Evolutionary conservation across 306 rosid species (phyloP), one percentile per base, ranked within the genome.

Genomic region (Adenanthera pavonina): DNA sequence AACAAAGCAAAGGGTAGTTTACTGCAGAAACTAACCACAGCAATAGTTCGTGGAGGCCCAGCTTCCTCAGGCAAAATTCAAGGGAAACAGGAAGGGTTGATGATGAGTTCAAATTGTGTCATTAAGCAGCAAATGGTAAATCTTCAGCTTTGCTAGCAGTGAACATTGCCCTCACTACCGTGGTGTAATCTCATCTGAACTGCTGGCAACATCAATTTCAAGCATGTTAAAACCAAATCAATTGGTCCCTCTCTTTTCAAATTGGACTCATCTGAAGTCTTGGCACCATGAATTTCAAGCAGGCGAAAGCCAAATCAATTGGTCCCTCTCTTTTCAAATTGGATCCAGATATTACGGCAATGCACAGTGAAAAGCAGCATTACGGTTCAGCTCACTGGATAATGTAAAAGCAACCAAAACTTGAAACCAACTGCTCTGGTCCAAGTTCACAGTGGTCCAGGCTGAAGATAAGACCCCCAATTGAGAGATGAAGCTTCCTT

Each of bases 11-110:
- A 70, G 62, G n/a, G 46, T 60, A 59, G 77, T 59, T 71, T 35
- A 25, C 54, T 8, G 12, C n/a, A 57, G 77, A 71, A 80, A 59
- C 72, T 71, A 59, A 80, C 83, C 83, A 35, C 78, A 72, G 53
- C 25, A 72, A 46, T 72, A 48, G 51, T 72, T 72, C 15, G 5
- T 3, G 16, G 51, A n/a, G 67, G 53, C 66, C 51, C 41, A 17
- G 46, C 20, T 66, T 61, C 67, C 66, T 80, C 52, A 9, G 16
- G 79, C 52, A 20, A 64, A 14, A 47, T 46, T 80, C 53, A 35
- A 19, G 4, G 65, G 43, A 36, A 19, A 35, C 30, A 49, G 34
- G 71, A 71, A 79, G 12, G 53, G 57, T 54, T 20, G 47, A 64
- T 36, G 34, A 72, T 15, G 46, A 51, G 47, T 51, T 51, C 56